Evolutionary conservation across 768 basidiomycete genomes (phyloP), one percentile per base, ranked within the genome.

Genomic region (Dendrothele bispora): DNA sequence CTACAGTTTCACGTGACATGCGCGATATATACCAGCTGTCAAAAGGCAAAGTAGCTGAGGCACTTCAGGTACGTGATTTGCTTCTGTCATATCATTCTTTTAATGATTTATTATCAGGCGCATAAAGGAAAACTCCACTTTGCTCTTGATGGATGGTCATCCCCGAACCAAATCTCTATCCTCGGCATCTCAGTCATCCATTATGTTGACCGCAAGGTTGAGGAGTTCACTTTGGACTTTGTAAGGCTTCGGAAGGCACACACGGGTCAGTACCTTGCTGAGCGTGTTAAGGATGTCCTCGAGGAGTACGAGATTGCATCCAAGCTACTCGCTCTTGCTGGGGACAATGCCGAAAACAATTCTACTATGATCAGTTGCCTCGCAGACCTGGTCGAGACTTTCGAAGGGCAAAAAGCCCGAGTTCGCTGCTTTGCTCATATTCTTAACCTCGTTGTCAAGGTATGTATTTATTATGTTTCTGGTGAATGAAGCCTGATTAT

Each of bases 81-180:
- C 11, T 11, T 34, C n/a, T n/a, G 11, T 34, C n/a, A n/a, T n/a
- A n/a, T n/a, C n/a, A n/a, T n/a, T n/a, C n/a, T n/a, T n/a, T n/a
- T 34, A n/a, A 11, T 34, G 11, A 34, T 34, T n/a, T 34, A 11
- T 34, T 34, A n/a, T 34, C n/a, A 58, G 60, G 49, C 48, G 10
- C 53, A 56, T 30, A 36, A 53, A 0, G 61, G 59, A 3, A 26
- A 39, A 2, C 28, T 63, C 3, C 60, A 48, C 35, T 64, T 62
- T 43, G 53, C 49, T 1, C 58, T 58, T 0, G 59, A 66, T 38
- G 48, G 47, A 1, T 66, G n/a, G n/a, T n/a, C n/a, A n/a, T n/a
- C n/a, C n/a, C n/a, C n/a, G n/a, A n/a, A n/a, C n/a, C n/a, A n/a
- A 61, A 61, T 59, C 1, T 56, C 59, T 2, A 60, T 53, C 25